Evolutionary conservation across 768 basidiomycete species (phyloP).

Genomic region (Lentinula raphanica): DNA sequence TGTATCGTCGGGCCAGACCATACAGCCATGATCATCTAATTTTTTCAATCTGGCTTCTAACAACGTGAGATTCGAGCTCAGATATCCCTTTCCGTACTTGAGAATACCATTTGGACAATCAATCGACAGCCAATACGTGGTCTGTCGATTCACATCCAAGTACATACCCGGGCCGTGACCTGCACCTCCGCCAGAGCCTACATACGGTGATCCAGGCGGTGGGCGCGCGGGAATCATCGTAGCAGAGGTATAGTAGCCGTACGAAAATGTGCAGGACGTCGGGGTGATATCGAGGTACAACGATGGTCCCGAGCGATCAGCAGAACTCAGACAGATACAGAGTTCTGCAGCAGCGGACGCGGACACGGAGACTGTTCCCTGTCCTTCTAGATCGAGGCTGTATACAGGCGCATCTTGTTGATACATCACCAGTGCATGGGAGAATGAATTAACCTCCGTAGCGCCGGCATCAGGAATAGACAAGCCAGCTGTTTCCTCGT

Average conservation of each 20-base stretch:
- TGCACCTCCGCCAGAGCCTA: not conserved
- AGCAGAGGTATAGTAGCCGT: not conserved
- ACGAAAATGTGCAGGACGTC: not conserved
- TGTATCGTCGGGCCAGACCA: not conserved
- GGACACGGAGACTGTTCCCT: not conserved
- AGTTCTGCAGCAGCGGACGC: not conserved
- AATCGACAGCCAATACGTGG: slow-evolving; percentile 1
- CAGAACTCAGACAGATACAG: not conserved
- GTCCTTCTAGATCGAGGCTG: not conserved
- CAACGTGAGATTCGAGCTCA: not conserved
- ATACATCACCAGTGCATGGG: not conserved
- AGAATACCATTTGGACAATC: not conserved
- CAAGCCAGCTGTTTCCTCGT: not conserved
- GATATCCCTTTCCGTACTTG: not conserved
- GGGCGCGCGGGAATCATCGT: not conserved
- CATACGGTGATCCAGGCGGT: not conserved
- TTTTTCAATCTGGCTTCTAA: not conserved
- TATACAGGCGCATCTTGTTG: not conserved
- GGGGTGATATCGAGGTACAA: not conserved
- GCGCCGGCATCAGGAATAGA: not conserved
- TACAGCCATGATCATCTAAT: not conserved
- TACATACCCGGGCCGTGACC: not conserved
- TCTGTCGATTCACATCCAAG: not conserved
- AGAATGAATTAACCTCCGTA: not conserved
- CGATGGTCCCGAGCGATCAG: not conserved